Base-by-base conservation (phyloP, 2,329 filamentous ascomycete species). In the Exophiala spinifera region DNA sequence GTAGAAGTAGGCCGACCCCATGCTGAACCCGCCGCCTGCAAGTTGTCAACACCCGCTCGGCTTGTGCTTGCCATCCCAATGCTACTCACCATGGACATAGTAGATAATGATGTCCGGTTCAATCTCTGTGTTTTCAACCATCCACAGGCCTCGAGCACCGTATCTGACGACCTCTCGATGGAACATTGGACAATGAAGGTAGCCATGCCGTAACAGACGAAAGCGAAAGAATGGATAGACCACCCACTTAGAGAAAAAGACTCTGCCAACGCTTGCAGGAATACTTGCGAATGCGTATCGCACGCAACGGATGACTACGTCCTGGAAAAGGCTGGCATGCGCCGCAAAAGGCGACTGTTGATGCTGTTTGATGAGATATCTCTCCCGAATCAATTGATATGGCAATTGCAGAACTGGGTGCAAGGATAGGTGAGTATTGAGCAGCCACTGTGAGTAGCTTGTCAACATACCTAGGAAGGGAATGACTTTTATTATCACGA, bases 1-100 rank as follows among this genome's bases (percentile, higher is more conserved):
- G 68, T 95, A 95, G 69, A 95, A 95, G 72, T 87, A 88, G 15
- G 80, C 77, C 11, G 87, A 90, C 2, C 89, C 90, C 85, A 95
- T 88, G 5, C 83, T 82, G 68, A 95, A 94, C 0, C 90, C 90
- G 19, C 90, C 90, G 14, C 87, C 84, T 87, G 17, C n/a, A 20
- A n/a, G 10, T 34, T n/a, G 68, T 48, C 42, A 46, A 8, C 43
- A 15, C 45, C 61, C 42, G 37, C 49, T 39, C 13, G 7, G 2
- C 5, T 13, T 15, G 11, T 15, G 3, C 28, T 20, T n/a, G 31
- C 17, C 14, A 2, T 17, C 14, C 5, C 5, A 17, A 7, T 15
- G 23, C 25, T 11, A 61, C 76, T 62, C 72, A 86, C 87, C 89
- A 67, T 95, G 89, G 37, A 82, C 81, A 67, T 94, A 94, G 67